phyloP scores from a whole-genome alignment of 345 rosid genomes.

The Boechera retrofracta region DNA sequence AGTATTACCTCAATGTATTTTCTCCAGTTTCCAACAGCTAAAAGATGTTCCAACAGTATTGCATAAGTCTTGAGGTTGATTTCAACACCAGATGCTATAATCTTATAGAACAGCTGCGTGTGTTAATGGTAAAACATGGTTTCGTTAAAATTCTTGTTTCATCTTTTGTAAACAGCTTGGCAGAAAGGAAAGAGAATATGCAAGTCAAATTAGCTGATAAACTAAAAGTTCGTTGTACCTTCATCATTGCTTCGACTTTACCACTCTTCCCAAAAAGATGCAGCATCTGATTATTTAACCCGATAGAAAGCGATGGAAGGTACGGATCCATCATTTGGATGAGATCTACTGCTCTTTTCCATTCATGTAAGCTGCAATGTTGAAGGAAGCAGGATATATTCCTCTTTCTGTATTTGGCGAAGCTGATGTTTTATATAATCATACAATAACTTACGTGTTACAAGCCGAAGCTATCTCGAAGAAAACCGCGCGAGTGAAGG shows the following conservation, averaged over 20 bases:
- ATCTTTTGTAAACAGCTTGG: neutral
- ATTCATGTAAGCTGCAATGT: slow-evolving; percentile 72
- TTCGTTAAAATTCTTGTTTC: slow-evolving; percentile 24
- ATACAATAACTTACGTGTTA: slow-evolving; percentile 64
- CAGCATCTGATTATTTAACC: slow-evolving; percentile 77
- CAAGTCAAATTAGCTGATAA: slow-evolving; percentile 9
- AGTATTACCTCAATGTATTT: slow-evolving; percentile 83
- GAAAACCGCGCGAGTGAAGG: slow-evolving; percentile 67
- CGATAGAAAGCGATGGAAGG: slow-evolving; percentile 59
- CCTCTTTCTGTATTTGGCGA: neutral
- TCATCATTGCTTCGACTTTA: slow-evolving; percentile 78
- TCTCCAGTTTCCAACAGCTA: slow-evolving; percentile 89
- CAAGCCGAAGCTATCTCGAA: slow-evolving; percentile 87
- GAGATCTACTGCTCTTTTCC: slow-evolving; percentile 64
- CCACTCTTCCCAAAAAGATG: slow-evolving; percentile 85
- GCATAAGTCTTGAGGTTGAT: slow-evolving; percentile 64
- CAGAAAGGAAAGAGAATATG: neutral
- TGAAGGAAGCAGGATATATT: neutral
- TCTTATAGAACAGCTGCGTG: slow-evolving; percentile 78
- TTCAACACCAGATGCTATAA: slow-evolving; percentile 62
- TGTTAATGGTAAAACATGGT: slow-evolving; percentile 11
- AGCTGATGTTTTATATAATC: neutral
- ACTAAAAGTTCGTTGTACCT: slow-evolving; percentile 52
- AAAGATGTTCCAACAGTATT: slow-evolving; percentile 70
- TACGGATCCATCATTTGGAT: slow-evolving; percentile 76